Percentiles rank a stretch among this genome's conserved stretches.
Evolutionary conservation across 2,329 filamentous ascomycete genomes (phyloP).

Genomic region (Aspergillus fijiensis): DNA sequence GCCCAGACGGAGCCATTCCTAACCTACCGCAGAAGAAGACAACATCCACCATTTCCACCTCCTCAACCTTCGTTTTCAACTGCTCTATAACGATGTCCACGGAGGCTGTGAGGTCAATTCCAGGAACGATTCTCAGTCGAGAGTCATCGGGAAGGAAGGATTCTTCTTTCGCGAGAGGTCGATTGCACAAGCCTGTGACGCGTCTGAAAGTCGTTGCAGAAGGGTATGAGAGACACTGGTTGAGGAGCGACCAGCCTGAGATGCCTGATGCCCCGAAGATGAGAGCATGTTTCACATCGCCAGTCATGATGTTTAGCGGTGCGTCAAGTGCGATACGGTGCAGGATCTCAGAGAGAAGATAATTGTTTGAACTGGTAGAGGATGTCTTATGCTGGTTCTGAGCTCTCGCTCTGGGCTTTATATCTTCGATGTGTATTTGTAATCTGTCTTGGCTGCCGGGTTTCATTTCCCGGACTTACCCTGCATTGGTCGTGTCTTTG

Average conservation of each 20-base stretch:
- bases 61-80: slow-evolving; percentile 37
- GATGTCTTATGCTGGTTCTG: too few species aligned
- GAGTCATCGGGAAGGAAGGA: slow-evolving; percentile 32
- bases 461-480: too few species aligned
- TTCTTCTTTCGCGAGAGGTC: slow-evolving; percentile 30
- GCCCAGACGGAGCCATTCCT: too few species aligned
- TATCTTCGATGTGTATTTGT: too few species aligned
- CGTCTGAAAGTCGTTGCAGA: slow-evolving; percentile 28
- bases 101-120: slow-evolving; percentile 34
- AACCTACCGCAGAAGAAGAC: slow-evolving; percentile 40
- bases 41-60: slow-evolving; percentile 38
- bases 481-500: too few species aligned
- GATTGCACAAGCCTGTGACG: slow-evolving; percentile 39
- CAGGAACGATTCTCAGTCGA: slow-evolving; percentile 38
- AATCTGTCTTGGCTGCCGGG: too few species aligned
- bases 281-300: slow-evolving; percentile 30
- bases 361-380: too few species aligned
- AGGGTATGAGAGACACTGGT: slow-evolving; percentile 38
- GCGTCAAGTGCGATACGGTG: too few species aligned
- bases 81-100: slow-evolving; percentile 21
- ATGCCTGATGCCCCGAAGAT: slow-evolving; percentile 42
- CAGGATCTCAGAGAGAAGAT: too few species aligned
- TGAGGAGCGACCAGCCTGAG: slow-evolving; percentile 41
- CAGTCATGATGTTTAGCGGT: neutral
- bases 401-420: too few species aligned